Percentiles rank a stretch among this genome's conserved stretches.
Evolutionary conservation across 2,329 filamentous ascomycete species (phyloP).

Genomic region (Alternaria dauci): DNA sequence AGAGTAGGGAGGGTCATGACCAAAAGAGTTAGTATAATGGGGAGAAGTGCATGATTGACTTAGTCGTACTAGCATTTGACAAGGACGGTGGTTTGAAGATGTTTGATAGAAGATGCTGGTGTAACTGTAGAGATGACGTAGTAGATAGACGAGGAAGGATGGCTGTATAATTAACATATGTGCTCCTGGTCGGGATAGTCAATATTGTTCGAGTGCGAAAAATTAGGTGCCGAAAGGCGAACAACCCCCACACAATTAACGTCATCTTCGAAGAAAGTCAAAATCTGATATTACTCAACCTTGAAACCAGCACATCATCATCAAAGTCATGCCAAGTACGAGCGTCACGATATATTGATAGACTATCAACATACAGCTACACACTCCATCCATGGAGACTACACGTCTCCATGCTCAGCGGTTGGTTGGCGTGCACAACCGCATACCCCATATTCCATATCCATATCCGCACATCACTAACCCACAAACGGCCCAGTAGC

Average conservation of each 20-base stretch:
- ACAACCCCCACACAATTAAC: too few relatives aligned
- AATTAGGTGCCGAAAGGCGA: not conserved
- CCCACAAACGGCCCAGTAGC: too few relatives aligned
- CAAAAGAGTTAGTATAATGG: not conserved
- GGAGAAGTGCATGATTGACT: not conserved
- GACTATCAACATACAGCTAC: too few relatives aligned
- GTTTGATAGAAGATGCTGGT: not conserved
- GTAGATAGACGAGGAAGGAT: not conserved
- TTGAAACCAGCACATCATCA: not conserved
- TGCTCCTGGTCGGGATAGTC: rapidly evolving
- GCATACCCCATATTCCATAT: too few relatives aligned
- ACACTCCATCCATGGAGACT: too few relatives aligned
- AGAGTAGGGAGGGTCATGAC: not conserved
- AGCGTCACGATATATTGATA: not conserved
- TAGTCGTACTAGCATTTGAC: not conserved
- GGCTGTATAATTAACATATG: not conserved
- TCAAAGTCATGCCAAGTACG: not conserved
- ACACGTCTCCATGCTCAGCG: too few relatives aligned
- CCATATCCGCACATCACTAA: too few relatives aligned
- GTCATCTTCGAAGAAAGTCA: not conserved
- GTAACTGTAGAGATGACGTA: not conserved
- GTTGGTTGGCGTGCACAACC: too few relatives aligned
- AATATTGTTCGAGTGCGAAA: rapidly evolving
- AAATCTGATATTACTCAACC: not conserved
- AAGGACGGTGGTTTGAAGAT: too few relatives aligned